phyloP scores from a whole-genome alignment of 768 basidiomycete species.

The Boletus reticuloceps region DNA sequence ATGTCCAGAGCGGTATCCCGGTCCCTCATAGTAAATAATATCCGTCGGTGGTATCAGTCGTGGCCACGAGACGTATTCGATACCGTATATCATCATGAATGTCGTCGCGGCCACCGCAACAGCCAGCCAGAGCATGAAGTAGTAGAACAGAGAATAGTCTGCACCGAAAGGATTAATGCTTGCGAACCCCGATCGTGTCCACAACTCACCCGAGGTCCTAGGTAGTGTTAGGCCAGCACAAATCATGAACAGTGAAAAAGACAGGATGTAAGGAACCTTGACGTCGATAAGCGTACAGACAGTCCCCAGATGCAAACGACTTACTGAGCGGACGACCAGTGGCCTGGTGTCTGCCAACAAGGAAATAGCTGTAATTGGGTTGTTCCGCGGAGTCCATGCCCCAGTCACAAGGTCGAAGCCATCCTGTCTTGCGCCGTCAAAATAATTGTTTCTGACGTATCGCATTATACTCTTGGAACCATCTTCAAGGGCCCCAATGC shows the following conservation, averaged over 20 bases:
- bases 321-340: conserved; percentile 78
- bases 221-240: conserved; percentile 84
- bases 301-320: conserved; percentile 25
- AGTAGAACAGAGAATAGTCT: conserved; percentile 87
- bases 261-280: conserved; percentile 82
- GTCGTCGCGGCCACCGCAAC: conserved; percentile 57
- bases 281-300: conserved; percentile 2
- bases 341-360: conserved; percentile 78
- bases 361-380: conserved; percentile 65
- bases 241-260: conserved; percentile 85
- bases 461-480: conserved; percentile 79
- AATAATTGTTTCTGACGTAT: conserved; percentile 95
- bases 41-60: conserved; percentile 76
- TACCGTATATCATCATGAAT: conserved; percentile 83
- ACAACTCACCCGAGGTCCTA: conserved; percentile 72
- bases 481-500: conserved; percentile 77
- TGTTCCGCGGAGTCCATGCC: conserved; percentile 80
- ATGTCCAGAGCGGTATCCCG: conserved; percentile 76
- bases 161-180: conserved; percentile 5
- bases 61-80: conserved; percentile 96
- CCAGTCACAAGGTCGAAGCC: conserved; percentile 95
- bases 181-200: not conserved
- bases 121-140: conserved; percentile 77
- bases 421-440: conserved; percentile 92
- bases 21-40: conserved; percentile 83